phyloP scores from a whole-genome alignment of 2,329 filamentous ascomycete genomes.

The Clarireedia paspali region DNA sequence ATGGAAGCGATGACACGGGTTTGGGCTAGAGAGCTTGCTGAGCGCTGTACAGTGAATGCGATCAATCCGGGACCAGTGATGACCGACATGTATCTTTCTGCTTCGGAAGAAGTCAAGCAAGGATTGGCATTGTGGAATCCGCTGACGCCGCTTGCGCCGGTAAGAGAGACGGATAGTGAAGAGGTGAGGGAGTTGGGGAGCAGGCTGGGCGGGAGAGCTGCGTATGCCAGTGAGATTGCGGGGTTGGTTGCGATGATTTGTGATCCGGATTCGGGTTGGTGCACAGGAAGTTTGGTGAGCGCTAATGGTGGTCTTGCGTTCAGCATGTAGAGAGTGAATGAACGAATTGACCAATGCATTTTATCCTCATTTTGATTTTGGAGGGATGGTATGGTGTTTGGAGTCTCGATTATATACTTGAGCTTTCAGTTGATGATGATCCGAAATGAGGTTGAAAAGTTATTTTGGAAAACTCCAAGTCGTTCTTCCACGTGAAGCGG shows the following conservation, averaged over 20 bases:
- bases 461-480: no score
- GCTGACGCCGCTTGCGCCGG: constrained; percentile 5
- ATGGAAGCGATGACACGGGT: constrained; percentile 53
- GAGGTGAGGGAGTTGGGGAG: constrained; percentile 6
- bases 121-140: constrained; percentile 53
- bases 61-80: constrained; percentile 6
- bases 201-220: constrained; percentile 16
- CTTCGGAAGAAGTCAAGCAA: constrained; percentile 48
- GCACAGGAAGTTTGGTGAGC: constrained; percentile 1
- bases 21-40: constrained; percentile 4
- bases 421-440: no score
- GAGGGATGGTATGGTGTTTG: no score
- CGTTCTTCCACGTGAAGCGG: no score
- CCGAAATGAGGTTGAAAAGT: no score
- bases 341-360: no score
- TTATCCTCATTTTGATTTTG: no score
- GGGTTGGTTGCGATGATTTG: constrained; percentile 7
- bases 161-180: constrained; percentile 4
- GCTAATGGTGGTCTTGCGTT: constrained; percentile 1
- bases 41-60: constrained; percentile 1
- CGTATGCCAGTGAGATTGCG: constrained; percentile 10
- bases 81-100: constrained; percentile 22
- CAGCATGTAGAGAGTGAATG: not conserved
- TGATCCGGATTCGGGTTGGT: constrained; percentile 6
- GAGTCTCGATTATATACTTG: no score